phyloP scores from a whole-genome alignment of 208 protist genomes.

The Naegleria fowleri region DNA sequence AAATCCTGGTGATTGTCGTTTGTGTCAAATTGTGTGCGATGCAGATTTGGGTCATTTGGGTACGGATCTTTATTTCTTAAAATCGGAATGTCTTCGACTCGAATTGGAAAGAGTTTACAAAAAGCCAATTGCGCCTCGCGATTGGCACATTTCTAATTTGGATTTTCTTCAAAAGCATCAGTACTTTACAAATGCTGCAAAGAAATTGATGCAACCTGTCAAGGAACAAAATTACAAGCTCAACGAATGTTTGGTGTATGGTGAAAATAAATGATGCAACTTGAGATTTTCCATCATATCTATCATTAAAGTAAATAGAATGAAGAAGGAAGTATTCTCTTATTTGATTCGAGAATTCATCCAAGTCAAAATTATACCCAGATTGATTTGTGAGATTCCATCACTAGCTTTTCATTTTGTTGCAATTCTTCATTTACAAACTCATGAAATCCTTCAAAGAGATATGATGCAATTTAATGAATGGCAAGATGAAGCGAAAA shows the following conservation, averaged over 20 bases:
- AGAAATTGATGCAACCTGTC: not conserved
- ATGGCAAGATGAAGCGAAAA: too few species aligned
- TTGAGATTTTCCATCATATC: too few species aligned
- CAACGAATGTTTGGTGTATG: not conserved
- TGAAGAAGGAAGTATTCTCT: too few species aligned
- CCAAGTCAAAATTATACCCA: too few species aligned
- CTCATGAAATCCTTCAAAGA: too few species aligned
- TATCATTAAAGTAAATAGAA: too few species aligned
- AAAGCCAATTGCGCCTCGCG: not conserved
- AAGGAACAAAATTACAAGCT: constrained; percentile 18
- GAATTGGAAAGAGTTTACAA: not conserved
- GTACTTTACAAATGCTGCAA: constrained; percentile 8
- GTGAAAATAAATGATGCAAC: too few species aligned
- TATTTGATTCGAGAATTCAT: too few species aligned
- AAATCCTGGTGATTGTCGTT: not conserved
- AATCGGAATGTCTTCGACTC: not conserved
- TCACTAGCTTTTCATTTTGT: too few species aligned
- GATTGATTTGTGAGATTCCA: too few species aligned
- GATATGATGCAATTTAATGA: too few species aligned
- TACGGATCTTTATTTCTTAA: constrained; percentile 21
- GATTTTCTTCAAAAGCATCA: constrained; percentile 8
- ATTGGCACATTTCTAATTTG: constrained; percentile 21
- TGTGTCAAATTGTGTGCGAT: constrained; percentile 19
- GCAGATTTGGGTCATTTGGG: constrained; percentile 24
- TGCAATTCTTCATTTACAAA: too few species aligned